Conservation (phyloP, 352 stramenopile genomes). For the Phytophthora megakarya region DNA sequence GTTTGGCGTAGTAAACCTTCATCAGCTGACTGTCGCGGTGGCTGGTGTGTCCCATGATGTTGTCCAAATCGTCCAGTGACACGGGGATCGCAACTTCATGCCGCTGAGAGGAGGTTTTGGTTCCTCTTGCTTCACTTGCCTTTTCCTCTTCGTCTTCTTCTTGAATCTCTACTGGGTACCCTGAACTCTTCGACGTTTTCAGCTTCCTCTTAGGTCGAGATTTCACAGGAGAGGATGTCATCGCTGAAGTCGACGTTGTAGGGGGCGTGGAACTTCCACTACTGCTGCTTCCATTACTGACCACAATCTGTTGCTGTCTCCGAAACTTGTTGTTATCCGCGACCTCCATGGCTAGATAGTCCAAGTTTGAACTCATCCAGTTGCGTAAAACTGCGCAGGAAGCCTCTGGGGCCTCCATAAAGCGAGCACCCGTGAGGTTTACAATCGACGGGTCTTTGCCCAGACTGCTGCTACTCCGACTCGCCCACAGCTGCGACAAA, state of each 20-base stretch:
- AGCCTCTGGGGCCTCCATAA: conserved; percentile 50
- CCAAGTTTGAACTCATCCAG: conserved; percentile 57
- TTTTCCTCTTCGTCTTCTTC: conserved; percentile 42
- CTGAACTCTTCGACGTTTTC: conserved; percentile 53
- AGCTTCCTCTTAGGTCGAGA: conserved; percentile 49
- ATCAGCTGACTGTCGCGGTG: conserved; percentile 77
- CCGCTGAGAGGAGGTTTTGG: conserved; percentile 22
- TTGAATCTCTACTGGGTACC: conserved; percentile 36
- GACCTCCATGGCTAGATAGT: conserved; percentile 55
- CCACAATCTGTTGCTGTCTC: conserved; percentile 43
- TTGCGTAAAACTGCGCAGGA: conserved; percentile 50
- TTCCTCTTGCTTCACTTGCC: conserved; percentile 20
- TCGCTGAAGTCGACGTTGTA: conserved; percentile 26
- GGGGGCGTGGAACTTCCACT: conserved; percentile 29
- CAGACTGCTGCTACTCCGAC: conserved; percentile 40
- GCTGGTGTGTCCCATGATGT: conserved; percentile 59
- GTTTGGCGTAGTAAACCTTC: conserved; percentile 73
- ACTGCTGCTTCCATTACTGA: conserved; percentile 37
- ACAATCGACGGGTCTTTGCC: conserved; percentile 42
- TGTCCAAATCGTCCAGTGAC: conserved; percentile 56
- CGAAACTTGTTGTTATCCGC: conserved; percentile 59
- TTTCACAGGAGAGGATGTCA: conserved; percentile 33
- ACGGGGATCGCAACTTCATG: conserved; percentile 36
- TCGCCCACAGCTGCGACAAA: conserved; percentile 67
- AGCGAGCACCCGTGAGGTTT: conserved; percentile 42